Percentiles rank a stretch among this genome's conserved stretches.
Conservation (phyloP, 2,329 filamentous ascomycete genomes). For the Alternaria gaisen region DNA sequence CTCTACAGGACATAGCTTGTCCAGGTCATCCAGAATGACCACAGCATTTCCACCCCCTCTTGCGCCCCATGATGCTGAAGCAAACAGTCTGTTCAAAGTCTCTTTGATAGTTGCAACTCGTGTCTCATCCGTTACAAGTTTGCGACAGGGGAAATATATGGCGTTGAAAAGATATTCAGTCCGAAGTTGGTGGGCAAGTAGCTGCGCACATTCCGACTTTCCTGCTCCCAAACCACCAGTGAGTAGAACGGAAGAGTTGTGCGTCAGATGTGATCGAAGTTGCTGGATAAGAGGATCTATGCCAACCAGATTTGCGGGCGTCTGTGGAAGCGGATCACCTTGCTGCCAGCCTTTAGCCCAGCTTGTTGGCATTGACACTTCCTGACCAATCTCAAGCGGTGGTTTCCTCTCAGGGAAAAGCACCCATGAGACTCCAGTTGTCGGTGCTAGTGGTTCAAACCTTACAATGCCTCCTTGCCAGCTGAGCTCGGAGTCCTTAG, state of each 20-base stretch:
- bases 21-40: slow-evolving; percentile 90
- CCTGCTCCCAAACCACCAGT: slow-evolving; percentile 90
- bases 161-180: slow-evolving; percentile 80
- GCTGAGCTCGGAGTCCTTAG: slow-evolving; percentile 62
- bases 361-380: slow-evolving; percentile 72
- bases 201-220: slow-evolving; percentile 82
- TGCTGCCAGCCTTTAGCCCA: slow-evolving; percentile 59
- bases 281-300: slow-evolving; percentile 80
- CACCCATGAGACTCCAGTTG: slow-evolving; percentile 68
- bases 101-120: slow-evolving; percentile 91
- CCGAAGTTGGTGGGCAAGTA: slow-evolving; percentile 77
- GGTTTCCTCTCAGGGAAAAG: slow-evolving; percentile 78
- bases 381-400: slow-evolving; percentile 76
- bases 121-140: slow-evolving; percentile 89
- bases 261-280: slow-evolving; percentile 77
- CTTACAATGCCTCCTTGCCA: slow-evolving; percentile 88
- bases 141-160: slow-evolving; percentile 85
- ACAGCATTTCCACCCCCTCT: slow-evolving; percentile 83
- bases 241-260: slow-evolving; percentile 87
- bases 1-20: slow-evolving; percentile 90
- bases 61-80: slow-evolving; percentile 89
- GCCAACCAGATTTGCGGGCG: slow-evolving; percentile 75
- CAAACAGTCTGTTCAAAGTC: slow-evolving; percentile 82
- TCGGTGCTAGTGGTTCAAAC: slow-evolving; percentile 69
- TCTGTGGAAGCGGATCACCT: slow-evolving; percentile 63